Percentiles rank a stretch among this genome's conserved stretches.
phyloP scores from a whole-genome alignment of 352 stramenopile genomes.

The Pythium rishiriense region DNA sequence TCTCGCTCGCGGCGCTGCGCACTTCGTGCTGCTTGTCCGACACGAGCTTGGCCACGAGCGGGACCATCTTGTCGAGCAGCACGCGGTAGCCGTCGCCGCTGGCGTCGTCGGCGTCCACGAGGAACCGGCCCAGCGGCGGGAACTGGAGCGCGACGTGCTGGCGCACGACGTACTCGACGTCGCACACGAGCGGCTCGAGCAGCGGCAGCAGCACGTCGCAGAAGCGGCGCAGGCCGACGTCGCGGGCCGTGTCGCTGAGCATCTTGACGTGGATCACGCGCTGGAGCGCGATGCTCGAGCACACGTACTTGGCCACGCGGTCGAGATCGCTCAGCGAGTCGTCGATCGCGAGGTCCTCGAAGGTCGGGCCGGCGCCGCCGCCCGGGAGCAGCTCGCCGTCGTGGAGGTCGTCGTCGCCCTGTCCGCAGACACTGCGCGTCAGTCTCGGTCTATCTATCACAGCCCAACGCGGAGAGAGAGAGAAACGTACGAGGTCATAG shows the following conservation, averaged over 20 bases:
- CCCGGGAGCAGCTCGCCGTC: constrained; percentile 27
- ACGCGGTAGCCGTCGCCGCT: constrained; percentile 62
- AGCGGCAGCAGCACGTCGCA: constrained; percentile 91
- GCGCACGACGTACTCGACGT: constrained; percentile 94
- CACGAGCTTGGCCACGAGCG: constrained; percentile 68
- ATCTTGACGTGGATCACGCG: constrained; percentile 91
- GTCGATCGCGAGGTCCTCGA: constrained; percentile 98
- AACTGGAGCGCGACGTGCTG: constrained; percentile 93
- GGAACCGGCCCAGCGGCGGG: constrained; percentile 73
- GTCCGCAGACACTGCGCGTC: not conserved
- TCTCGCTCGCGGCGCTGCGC: constrained; percentile 80
- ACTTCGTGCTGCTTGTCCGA: constrained; percentile 90
- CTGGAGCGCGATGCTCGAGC: constrained; percentile 96
- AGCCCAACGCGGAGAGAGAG: not conserved
- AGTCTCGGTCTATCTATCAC: not conserved
- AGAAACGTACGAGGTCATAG: constrained; percentile 46
- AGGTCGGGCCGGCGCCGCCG: constrained; percentile 78
- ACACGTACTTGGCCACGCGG: constrained; percentile 94
- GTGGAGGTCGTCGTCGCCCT: constrained; percentile 31
- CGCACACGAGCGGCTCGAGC: constrained; percentile 76
- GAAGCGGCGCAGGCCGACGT: constrained; percentile 67
- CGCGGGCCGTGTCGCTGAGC: constrained; percentile 23
- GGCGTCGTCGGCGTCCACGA: constrained; percentile 27
- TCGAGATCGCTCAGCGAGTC: constrained; percentile 95
- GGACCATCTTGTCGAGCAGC: constrained; percentile 80